Evolutionary conservation across 768 basidiomycete species (phyloP), one percentile per base, ranked within the genome.

Genomic region (Lentinula edodes): DNA sequence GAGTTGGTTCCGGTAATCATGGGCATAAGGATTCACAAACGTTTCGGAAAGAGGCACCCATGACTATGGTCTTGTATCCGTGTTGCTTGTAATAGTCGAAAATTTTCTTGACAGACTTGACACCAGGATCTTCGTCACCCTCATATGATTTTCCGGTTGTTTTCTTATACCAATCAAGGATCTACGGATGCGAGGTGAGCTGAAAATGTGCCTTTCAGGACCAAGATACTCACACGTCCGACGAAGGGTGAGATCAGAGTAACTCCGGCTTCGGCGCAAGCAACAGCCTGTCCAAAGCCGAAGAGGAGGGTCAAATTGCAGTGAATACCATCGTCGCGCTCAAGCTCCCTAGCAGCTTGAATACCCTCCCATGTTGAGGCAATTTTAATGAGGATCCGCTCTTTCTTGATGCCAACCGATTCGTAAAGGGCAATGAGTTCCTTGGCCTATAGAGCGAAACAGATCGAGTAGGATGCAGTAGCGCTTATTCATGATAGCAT

Each of bases 41-140:
- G 82, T 98, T 98, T 73, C 97, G 91, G 95, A 99, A 98, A 36
- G 94, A 96, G 62, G 97, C 97, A 72, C 96, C 97, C 97, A 98
- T 98, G 75, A 98, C 96, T 76, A 99, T 98, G 68, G 97, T 99
- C 71, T 95, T 93, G 86, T 99, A 98, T 63, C 85, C 83, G 78
- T 98, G 86, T 74, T 97, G 95, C 84, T 98, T 98, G 87, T 99
- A 99, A 77, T 95, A 98, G 83, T 96, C 92, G 87, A 89, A 99
- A 81, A 99, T 99, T 78, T 84, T 90, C 81, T 92, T 89, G 64
- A 99, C 97, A 45, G 92, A 95, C 75, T 87, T 75, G 68, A 99
- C 97, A 80, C 97, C 96, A 10, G 96, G 96, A 80, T 98, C 96
- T 51, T 88, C 85, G 65, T 92, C 93, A 55, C 93, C 94, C 66